Evolutionary conservation across 495 filamentous ascomycete genomes (phyloP), one percentile per base, ranked within the genome.

Genomic region (Darksidea phi): DNA sequence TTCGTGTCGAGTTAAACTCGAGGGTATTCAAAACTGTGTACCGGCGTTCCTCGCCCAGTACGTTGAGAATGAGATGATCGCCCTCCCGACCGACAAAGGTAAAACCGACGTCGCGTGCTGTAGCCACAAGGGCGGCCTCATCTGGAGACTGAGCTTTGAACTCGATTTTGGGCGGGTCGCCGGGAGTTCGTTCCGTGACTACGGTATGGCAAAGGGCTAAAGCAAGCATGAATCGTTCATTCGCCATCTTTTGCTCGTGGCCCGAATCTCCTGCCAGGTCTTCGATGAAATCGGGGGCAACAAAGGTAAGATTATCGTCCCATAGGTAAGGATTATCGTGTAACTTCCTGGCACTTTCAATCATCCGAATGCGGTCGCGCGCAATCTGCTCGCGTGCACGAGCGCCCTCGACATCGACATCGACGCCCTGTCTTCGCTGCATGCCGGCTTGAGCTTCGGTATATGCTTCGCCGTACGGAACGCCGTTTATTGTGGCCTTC

Each of bases 111-210:
- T 99, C 95, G 38, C 93, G 85, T 54, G 95, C 95, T 15, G 94
- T 97, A 42, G 92, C 84, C 6, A 97, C 95, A 20, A 99, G 76
- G 26, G 95, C 95, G 26, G 94, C 93, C 74, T 99, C 95, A 71
- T 99, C 95, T 11, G 95, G 95, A 36, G 92, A 96, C 67, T 99
- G 95, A 3, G 95, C 95, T 74, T 93, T 97, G 80, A 95, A 97
- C 52, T 94, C 86, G 54, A 97, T 91, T 71, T 81, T 87, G 4
- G 94, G 93, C 17, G 89, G 90, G 64, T 96, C 86, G 8, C 91
- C 92, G 0, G 92, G 90, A 13, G 86, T 84, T 59, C 86, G 84
- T 66, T 99, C 95, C 15, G 95, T 88, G 49, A 99, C 92, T 58
- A 97, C 95, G 0, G 91, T 94, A 68, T 99, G 95, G 69, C 95